These are phyloP conservation scores for Wickerhamomyces xylosicus DNA, from an alignment of 805 yeast species.

Conservation along the genomic window DNA sequence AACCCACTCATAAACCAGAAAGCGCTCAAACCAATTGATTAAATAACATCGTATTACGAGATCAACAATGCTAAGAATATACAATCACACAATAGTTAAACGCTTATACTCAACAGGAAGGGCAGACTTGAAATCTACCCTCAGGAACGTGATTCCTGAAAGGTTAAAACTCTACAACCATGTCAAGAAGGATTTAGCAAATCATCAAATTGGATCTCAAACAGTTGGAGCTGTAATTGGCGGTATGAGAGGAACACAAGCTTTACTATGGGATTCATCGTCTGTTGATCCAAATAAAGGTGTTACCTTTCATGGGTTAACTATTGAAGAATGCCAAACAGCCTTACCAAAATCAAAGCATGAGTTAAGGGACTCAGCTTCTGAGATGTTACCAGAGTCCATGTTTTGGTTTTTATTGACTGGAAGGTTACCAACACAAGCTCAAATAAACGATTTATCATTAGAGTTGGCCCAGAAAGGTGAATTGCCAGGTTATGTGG, in stretches of 20 bases:
- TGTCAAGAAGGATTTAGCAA: slow-evolving; percentile 27
- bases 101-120: slow-evolving; percentile 7
- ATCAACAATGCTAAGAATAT: no score
- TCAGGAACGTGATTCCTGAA: slow-evolving; percentile 29
- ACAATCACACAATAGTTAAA: no score
- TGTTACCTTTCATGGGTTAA: slow-evolving; percentile 68
- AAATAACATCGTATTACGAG: no score
- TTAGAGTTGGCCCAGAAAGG: slow-evolving; percentile 57
- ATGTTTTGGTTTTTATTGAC: slow-evolving; percentile 74
- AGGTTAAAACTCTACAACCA: slow-evolving; percentile 28
- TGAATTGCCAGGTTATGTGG: slow-evolving; percentile 53
- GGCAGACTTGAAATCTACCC: slow-evolving; percentile 15
- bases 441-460: slow-evolving; percentile 45
- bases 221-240: slow-evolving; percentile 40
- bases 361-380: slow-evolving; percentile 22
- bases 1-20: no score
- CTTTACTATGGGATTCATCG: slow-evolving; percentile 75
- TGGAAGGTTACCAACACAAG: slow-evolving; percentile 56
- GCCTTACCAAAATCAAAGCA: slow-evolving; percentile 44
- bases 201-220: slow-evolving; percentile 32
- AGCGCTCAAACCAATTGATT: no score
- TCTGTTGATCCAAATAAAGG: slow-evolving; percentile 69
- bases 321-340: slow-evolving; percentile 63
- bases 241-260: slow-evolving; percentile 74
- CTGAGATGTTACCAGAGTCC: slow-evolving; percentile 64